A percentile compares a stretch with the other conserved stretches of the same genome.
phyloP scores from a whole-genome alignment of 306 rosid genomes.

The Dalbergia cultrata region DNA sequence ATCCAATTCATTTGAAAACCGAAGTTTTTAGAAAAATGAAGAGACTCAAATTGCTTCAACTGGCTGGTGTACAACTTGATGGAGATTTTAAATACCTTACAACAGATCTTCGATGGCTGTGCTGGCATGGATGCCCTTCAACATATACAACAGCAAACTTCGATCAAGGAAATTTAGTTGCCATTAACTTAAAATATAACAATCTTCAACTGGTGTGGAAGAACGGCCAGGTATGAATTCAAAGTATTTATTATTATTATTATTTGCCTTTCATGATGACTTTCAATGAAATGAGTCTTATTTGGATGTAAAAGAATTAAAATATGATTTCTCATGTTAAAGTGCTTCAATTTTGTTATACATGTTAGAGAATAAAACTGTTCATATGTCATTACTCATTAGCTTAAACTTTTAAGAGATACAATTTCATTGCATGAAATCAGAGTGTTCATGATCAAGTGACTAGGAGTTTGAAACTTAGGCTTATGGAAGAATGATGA shows the following conservation, averaged over 20 bases:
- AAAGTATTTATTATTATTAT: too few relatives aligned
- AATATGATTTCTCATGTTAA: background rate
- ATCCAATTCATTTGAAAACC: background rate
- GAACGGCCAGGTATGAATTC: constrained; percentile 11
- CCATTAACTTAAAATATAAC: constrained; percentile 29
- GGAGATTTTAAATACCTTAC: background rate
- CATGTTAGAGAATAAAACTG: too few relatives aligned
- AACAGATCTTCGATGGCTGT: background rate
- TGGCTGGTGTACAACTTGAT: constrained; percentile 11
- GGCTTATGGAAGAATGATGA: too few relatives aligned
- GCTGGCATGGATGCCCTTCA: constrained; percentile 13
- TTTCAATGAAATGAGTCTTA: too few relatives aligned
- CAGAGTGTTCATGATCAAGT: too few relatives aligned
- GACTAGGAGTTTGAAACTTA: too few relatives aligned
- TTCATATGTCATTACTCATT: too few relatives aligned
- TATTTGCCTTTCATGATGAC: too few relatives aligned
- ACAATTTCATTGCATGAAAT: too few relatives aligned
- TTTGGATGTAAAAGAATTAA: too few relatives aligned
- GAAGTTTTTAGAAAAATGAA: constrained; percentile 14
- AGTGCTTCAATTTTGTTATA: background rate
- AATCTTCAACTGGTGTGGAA: constrained; percentile 30
- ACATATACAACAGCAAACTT: background rate
- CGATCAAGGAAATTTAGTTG: constrained; percentile 15
- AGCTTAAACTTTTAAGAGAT: too few relatives aligned
- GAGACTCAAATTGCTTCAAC: constrained; percentile 34